Evolutionary conservation across 257 asterid genomes (phyloP).

Genomic region (Solanum dulcamara): DNA sequence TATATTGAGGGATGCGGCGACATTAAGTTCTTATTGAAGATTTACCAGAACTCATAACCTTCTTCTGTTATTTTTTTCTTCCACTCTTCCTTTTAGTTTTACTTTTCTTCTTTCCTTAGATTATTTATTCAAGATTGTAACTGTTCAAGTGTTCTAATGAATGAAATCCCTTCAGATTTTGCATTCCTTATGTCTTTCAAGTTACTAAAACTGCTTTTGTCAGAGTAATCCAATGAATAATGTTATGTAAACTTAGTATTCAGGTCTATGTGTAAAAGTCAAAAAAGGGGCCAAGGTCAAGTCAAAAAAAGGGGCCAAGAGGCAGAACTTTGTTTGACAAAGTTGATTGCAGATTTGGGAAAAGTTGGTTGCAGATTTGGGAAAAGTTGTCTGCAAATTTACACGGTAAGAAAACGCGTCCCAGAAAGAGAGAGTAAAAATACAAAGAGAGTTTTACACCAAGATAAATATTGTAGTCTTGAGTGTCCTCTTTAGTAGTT

Average conservation of each 20-base stretch:
- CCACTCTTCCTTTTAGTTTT: not conserved
- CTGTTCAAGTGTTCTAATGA: not conserved
- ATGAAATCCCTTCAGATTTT: constrained; percentile 13
- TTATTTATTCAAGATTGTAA: not conserved
- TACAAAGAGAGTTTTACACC: no score
- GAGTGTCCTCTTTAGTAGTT: no score
- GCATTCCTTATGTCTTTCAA: not conserved
- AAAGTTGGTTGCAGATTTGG: no score
- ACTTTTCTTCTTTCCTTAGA: not conserved
- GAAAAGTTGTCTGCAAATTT: no score
- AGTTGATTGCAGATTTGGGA: no score
- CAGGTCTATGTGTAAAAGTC: not conserved
- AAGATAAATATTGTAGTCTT: no score
- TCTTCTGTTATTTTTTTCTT: not conserved
- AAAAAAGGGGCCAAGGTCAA: no score
- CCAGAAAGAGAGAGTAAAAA: no score
- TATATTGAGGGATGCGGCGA: not conserved
- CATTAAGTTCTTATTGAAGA: not conserved
- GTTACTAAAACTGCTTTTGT: not conserved
- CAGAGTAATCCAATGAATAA: not conserved
- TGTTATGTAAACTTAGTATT: not conserved
- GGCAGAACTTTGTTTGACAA: no score
- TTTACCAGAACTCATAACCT: not conserved
- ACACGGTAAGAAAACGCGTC: no score
- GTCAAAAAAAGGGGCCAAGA: no score